Percentiles rank a stretch among this genome's conserved stretches.
Evolutionary conservation across 2,329 filamentous ascomycete genomes (phyloP).

Genomic region (Teratosphaeria destructans): DNA sequence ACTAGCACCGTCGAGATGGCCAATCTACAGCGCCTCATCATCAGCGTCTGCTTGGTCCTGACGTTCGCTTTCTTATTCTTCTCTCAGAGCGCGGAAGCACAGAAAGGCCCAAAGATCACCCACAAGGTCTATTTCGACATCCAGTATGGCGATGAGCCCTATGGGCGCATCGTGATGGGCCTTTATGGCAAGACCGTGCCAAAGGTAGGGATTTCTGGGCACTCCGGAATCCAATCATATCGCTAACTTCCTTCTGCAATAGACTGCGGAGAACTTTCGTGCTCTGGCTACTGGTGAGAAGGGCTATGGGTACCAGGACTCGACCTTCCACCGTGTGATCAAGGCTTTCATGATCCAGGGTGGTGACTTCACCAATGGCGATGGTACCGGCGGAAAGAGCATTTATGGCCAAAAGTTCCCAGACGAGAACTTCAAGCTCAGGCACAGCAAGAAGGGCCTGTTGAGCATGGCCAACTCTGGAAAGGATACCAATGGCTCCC

Average conservation of each 20-base stretch:
- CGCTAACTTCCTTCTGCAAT: background rate
- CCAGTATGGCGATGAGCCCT: slow-evolving; percentile 58
- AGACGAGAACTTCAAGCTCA: slow-evolving; percentile 93
- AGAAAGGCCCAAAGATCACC: slow-evolving; percentile 57
- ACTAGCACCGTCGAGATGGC: slow-evolving; percentile 50
- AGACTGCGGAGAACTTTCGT: slow-evolving; percentile 65
- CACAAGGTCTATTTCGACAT: slow-evolving; percentile 71
- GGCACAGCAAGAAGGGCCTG: slow-evolving; percentile 74
- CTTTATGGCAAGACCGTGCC: slow-evolving; percentile 83
- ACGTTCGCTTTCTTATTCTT: slow-evolving; percentile 67
- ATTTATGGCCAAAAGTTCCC: slow-evolving; percentile 78
- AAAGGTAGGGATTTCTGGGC: slow-evolving; percentile 39
- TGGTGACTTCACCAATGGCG: slow-evolving; percentile 74
- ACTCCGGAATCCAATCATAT: background rate
- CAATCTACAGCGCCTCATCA: slow-evolving; percentile 58
- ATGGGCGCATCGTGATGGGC: slow-evolving; percentile 70
- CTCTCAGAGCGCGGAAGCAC: slow-evolving; percentile 60
- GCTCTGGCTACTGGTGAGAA: slow-evolving; percentile 77
- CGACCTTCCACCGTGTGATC: slow-evolving; percentile 82
- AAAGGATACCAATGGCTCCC: slow-evolving; percentile 75
- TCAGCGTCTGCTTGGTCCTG: slow-evolving; percentile 65
- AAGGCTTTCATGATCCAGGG: slow-evolving; percentile 88
- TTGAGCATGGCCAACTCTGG: slow-evolving; percentile 43
- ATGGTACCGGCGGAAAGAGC: slow-evolving; percentile 76
- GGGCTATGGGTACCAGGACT: slow-evolving; percentile 73